Evolutionary conservation across 139 green algal species (phyloP), one percentile per base, ranked within the genome.

Genomic region (Tetraselmis chui): DNA sequence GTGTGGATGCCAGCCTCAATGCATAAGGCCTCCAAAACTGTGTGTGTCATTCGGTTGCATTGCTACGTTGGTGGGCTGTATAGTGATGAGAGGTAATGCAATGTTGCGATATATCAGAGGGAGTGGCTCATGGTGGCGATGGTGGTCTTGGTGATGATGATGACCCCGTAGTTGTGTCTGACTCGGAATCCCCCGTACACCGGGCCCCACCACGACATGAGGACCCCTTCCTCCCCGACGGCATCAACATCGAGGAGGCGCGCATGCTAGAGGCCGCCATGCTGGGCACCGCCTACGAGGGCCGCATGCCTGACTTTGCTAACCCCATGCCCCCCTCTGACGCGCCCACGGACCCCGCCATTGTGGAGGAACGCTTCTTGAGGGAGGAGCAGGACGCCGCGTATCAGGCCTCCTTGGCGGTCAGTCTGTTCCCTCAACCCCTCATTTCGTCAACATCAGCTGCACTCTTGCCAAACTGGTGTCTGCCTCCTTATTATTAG

Each of bases 191-290:
- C 18, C 45, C 45, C 45, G 45, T 18, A 18, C 45, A 5, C 45
- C 5, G 5, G 45, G 45, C 18, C 45, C 45, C 45, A 0, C n/a
- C 74, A 82, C 84, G 82, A n/a, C 75, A 84, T 27, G 82, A 85
- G 74, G 76, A 31, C 5, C 76, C 82, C 27, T 86, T 89, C 27
- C 76, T 92, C 32, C 86, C 86, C 1, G 86, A 90, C 26, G 87
- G 86, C 32, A 84, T 91, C 67, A 83, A 91, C 83, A 2, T 82
- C 0, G 89, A 94, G 84, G 92, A 97, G 87, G 89, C 92, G 0
- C 85, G 87, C 59, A 96, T 96, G 93, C 83, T 97, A 81, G 93
- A 97, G 81, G 91, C 92, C 28, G 91, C 90, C 26, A 92, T 96
- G 91, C 86, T 96, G 81, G 93, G 92, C 28, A 86, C 95, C 1